Evolutionary conservation across 352 stramenopile genomes (phyloP), one percentile per base, ranked within the genome.

Genomic region (Phytophthora agathidicida): DNA sequence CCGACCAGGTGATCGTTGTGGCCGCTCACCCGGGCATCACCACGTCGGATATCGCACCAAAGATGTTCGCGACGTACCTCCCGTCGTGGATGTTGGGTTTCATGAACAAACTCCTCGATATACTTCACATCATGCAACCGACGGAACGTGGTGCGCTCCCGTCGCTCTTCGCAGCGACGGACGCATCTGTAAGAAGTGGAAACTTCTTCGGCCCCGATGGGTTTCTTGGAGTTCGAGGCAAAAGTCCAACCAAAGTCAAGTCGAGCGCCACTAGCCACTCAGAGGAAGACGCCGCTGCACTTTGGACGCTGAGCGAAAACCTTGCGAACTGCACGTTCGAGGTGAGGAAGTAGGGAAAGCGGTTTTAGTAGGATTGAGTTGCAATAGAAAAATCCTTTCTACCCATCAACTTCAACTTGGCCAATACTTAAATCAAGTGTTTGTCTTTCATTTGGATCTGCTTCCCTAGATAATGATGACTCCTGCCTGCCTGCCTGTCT

Each of bases 281-380:
- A 11, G n/a, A 61, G 44, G 58, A 78, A 33, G 38, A 66, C 5
- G 70, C 43, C 2, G 24, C 45, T 10, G 37, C 27, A 23, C 60
- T 83, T 5, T 83, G 73, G 73, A 31, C 32, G 17, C 59, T 80
- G 27, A 83, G 73, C 53, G 61, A 70, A 46, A 63, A 77, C 30
- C 33, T 75, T 1, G 30, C 27, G 1, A 17, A 58, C 5, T 47
- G 39, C n/a, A 65, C 11, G 11, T 76, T 76, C n/a, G 31, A 54
- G 3, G 65, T 78, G 32, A 19, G 16, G 6, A 17, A 49, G 7
- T 53, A 57, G 9, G 5, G 11, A 19, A 14, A 32, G 14, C 11
- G 11, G n/a, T n/a, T n/a, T n/a, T n/a, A n/a, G n/a, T n/a, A n/a
- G n/a, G n/a, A n/a, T n/a, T n/a, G n/a, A n/a, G n/a, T n/a, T n/a